Evolutionary conservation across 345 rosid species (phyloP).

Genomic region (Gynandropsis gynandra): DNA sequence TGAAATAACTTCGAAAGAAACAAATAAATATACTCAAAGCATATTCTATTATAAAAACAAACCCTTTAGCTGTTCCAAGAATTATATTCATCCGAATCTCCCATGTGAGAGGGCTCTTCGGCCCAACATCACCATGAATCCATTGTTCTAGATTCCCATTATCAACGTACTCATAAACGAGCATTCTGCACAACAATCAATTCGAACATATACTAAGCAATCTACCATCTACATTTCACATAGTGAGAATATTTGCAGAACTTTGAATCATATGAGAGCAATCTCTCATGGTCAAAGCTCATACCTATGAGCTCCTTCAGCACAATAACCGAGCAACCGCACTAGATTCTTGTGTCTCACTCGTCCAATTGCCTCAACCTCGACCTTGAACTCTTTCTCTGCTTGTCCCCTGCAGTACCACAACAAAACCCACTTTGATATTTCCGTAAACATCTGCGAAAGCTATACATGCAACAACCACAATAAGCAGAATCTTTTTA

Average conservation of each 20-base stretch:
- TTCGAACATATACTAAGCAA: too few relatives aligned
- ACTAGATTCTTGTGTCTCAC: conserved; percentile 95
- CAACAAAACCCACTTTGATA: not conserved
- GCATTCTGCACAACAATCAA: conserved; percentile 55
- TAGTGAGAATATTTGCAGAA: conserved; percentile 4
- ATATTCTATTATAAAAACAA: not conserved
- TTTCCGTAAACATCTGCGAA: too few relatives aligned
- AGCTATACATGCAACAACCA: conserved; percentile 4
- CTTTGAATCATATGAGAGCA: not conserved
- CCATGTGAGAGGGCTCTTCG: conserved; percentile 79
- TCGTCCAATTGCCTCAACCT: conserved; percentile 94
- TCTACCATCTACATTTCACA: not conserved
- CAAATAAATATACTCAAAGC: not conserved
- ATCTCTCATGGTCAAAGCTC: not conserved
- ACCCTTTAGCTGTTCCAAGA: conserved; percentile 84
- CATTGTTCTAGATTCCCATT: conserved; percentile 91
- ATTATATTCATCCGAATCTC: conserved; percentile 71
- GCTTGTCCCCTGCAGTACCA: conserved; percentile 65
- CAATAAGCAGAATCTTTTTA: too few relatives aligned
- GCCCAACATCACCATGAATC: conserved; percentile 82
- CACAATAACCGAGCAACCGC: conserved; percentile 92
- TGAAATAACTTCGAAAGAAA: not conserved
- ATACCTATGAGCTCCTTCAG: conserved; percentile 92
- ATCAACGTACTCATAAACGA: conserved; percentile 81
- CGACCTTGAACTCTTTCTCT: conserved; percentile 94